A percentile compares a stretch with the other conserved stretches of the same genome.
Evolutionary conservation across 179 eudicot genomes (phyloP).

Genomic region (Gypsophila paniculata): DNA sequence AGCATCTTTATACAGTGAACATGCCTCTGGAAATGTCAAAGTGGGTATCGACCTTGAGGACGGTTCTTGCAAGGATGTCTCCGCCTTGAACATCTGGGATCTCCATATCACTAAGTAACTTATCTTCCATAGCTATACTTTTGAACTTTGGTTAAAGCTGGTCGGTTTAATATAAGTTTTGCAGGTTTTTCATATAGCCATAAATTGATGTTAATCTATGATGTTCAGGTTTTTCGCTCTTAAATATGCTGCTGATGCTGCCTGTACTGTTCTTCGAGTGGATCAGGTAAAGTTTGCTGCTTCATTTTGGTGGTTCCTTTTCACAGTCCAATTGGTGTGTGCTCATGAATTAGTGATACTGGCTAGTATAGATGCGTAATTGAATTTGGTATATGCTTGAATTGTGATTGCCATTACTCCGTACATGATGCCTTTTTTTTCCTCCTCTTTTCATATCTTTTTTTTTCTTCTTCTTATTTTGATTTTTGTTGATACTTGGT

Average conservation of each 20-base stretch:
- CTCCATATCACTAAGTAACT: slow-evolving; percentile 80
- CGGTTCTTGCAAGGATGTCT: slow-evolving; percentile 72
- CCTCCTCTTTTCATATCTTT: no score
- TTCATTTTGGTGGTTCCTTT: neutral
- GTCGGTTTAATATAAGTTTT: no score
- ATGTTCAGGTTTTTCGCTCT: slow-evolving; percentile 75
- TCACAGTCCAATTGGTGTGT: neutral
- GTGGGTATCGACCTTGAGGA: slow-evolving; percentile 86
- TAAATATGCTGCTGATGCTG: slow-evolving; percentile 93
- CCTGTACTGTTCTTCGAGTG: slow-evolving; percentile 84
- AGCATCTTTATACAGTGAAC: slow-evolving; percentile 80
- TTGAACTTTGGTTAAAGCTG: no score
- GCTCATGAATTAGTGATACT: neutral
- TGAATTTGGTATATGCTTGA: no score
- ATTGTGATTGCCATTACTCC: no score
- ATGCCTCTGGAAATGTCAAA: slow-evolving; percentile 70
- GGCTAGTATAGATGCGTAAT: neutral
- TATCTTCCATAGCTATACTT: neutral
- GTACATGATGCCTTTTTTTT: no score
- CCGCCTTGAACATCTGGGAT: slow-evolving; percentile 73
- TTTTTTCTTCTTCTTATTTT: no score
- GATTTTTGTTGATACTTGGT: no score
- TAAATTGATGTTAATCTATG: neutral
- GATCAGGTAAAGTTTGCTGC: slow-evolving; percentile 57
- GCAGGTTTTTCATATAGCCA: neutral